A percentile compares a stretch with the other conserved stretches of the same genome.
phyloP scores from a whole-genome alignment of 805 yeast species.

The Maudiozyma serrabonitensis region DNA sequence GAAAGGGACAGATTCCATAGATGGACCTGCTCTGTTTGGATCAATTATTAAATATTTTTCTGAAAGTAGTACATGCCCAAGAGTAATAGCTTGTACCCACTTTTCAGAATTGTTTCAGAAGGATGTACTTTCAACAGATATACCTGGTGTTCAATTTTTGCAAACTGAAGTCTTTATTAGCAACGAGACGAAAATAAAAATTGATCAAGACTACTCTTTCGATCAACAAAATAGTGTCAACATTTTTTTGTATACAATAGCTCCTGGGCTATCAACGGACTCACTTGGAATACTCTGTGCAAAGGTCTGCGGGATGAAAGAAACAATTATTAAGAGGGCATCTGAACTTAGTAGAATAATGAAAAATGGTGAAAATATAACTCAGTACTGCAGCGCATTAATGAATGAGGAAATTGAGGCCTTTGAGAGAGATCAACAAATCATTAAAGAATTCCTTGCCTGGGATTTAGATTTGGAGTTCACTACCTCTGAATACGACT shows the following conservation, averaged over 20 bases:
- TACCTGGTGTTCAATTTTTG: constrained; percentile 24
- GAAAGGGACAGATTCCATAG: constrained; percentile 40
- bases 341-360: constrained; percentile 15
- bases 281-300: constrained; percentile 38
- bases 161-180: constrained; percentile 22
- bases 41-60: constrained; percentile 26
- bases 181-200: neutral
- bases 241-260: constrained; percentile 29
- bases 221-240: constrained; percentile 5
- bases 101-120: constrained; percentile 33
- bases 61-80: constrained; percentile 11
- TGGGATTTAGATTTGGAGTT: constrained; percentile 25
- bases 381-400: constrained; percentile 10
- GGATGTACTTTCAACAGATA: constrained; percentile 12
- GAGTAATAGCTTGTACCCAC: constrained; percentile 35
- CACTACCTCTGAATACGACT: neutral
- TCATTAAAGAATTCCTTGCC: constrained; percentile 18
- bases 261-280: constrained; percentile 25
- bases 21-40: constrained; percentile 39
- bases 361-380: constrained; percentile 13
- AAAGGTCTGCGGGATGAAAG: constrained; percentile 29
- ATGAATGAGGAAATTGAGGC: constrained; percentile 11
- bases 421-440: constrained; percentile 12
- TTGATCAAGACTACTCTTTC: neutral
- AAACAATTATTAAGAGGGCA: constrained; percentile 28